A percentile compares a stretch with the other conserved stretches of the same genome.
phyloP scores from a whole-genome alignment of 495 filamentous ascomycete species.

The Talaromyces borbonicus region DNA sequence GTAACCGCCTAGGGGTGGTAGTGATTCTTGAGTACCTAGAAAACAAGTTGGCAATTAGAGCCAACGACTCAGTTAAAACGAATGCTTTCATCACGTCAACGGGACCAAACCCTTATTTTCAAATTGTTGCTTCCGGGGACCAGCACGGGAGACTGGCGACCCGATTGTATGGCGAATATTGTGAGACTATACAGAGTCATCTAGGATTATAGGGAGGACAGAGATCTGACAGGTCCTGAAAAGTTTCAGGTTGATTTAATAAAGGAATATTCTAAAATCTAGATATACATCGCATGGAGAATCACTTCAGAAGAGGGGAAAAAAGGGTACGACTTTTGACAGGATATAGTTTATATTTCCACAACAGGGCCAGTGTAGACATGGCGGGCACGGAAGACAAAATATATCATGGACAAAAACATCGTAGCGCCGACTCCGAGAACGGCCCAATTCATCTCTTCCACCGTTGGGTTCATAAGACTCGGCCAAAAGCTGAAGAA shows the following conservation, averaged over 20 bases:
- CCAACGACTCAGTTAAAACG: too few relatives aligned
- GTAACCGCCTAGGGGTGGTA: too few relatives aligned
- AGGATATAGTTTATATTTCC: slow-evolving; percentile 8
- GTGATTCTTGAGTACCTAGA: too few relatives aligned
- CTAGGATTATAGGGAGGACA: neutral
- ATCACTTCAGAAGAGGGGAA: neutral
- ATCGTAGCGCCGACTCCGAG: slow-evolving; percentile 28
- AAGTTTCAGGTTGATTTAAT: neutral
- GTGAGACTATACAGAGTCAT: too few relatives aligned
- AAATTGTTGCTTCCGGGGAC: too few relatives aligned
- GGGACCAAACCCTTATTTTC: too few relatives aligned
- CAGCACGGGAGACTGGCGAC: too few relatives aligned
- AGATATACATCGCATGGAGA: neutral
- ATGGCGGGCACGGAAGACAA: slow-evolving; percentile 17
- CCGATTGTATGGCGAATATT: too few relatives aligned
- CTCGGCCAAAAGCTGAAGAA: slow-evolving; percentile 38
- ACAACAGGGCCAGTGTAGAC: slow-evolving; percentile 22
- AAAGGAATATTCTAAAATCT: slow-evolving; percentile 1
- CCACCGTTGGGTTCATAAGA: slow-evolving; percentile 20
- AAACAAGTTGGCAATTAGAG: too few relatives aligned
- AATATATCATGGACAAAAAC: slow-evolving; percentile 24
- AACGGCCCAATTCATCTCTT: slow-evolving; percentile 39
- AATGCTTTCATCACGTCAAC: too few relatives aligned
- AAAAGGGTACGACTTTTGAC: neutral
- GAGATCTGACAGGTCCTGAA: neutral